Conservation (phyloP, 768 basidiomycete species). For the Pleurotus giganteus region DNA sequence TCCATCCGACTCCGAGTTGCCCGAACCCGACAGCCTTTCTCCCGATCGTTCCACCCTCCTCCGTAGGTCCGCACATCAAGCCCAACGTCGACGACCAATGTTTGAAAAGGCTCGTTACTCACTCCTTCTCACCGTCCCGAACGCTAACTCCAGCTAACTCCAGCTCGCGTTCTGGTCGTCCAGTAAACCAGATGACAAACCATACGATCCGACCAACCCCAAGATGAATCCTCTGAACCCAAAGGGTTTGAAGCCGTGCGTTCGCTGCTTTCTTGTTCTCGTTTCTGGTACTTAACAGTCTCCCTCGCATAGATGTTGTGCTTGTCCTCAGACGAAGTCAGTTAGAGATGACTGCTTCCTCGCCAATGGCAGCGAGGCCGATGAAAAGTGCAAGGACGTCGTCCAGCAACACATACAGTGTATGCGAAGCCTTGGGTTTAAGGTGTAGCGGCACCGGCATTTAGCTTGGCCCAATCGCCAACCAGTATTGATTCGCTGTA, state of each 20-base stretch:
- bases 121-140: too few species aligned
- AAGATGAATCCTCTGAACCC: constrained; percentile 90
- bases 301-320: constrained; percentile 76
- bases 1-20: too few species aligned
- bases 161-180: constrained; percentile 59
- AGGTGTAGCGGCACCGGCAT: constrained; percentile 42
- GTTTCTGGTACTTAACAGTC: too few species aligned
- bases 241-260: constrained; percentile 92
- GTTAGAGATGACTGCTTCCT: constrained; percentile 95
- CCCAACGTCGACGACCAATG: constrained; percentile 26
- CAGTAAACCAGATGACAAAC: constrained; percentile 30
- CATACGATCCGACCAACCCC: constrained; percentile 72
- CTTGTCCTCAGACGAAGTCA: constrained; percentile 91
- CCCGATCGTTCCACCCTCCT: neutral
- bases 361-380: constrained; percentile 62
- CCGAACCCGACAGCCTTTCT: too few species aligned
- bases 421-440: constrained; percentile 91
- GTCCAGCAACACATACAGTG: constrained; percentile 83
- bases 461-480: neutral
- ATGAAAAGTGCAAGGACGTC: constrained; percentile 77
- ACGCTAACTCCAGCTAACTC: neutral
- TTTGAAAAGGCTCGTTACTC: constrained; percentile 35
- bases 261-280: too few species aligned
- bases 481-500: neutral
- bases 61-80: neutral